phyloP scores from a whole-genome alignment of 495 filamentous ascomycete species.

The Penicillium simplicissimum region DNA sequence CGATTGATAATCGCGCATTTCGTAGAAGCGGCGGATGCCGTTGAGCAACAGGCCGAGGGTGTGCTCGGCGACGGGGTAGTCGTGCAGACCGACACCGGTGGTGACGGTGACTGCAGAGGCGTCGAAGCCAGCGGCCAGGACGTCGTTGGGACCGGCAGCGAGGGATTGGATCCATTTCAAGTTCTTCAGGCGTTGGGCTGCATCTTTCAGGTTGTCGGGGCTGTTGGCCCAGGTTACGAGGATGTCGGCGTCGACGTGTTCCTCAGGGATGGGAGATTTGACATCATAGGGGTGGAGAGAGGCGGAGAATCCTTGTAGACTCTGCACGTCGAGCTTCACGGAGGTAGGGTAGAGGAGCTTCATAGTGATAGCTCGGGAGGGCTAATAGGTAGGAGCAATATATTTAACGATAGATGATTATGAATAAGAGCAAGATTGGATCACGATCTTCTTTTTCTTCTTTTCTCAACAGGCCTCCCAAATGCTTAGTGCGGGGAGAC shows the following conservation, averaged over 20 bases:
- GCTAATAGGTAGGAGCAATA: background rate
- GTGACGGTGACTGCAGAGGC: conserved; percentile 40
- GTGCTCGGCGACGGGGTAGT: conserved; percentile 61
- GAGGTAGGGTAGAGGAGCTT: conserved; percentile 65
- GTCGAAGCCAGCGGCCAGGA: conserved; percentile 58
- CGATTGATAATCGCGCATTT: conserved; percentile 59
- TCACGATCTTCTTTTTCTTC: background rate
- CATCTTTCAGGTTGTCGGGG: conserved; percentile 52
- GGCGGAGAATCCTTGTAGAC: conserved; percentile 53
- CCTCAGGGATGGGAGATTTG: conserved; percentile 49
- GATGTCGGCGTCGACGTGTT: conserved; percentile 53
- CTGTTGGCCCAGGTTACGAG: conserved; percentile 60
- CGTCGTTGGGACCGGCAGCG: conserved; percentile 62
- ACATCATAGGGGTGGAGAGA: conserved; percentile 57
- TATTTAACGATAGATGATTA: background rate
- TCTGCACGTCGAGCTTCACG: conserved; percentile 48
- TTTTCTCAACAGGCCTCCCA: background rate
- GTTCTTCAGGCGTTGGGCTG: conserved; percentile 47
- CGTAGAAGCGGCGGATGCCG: conserved; percentile 52
- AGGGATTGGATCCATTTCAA: conserved; percentile 62
- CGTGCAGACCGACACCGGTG: conserved; percentile 62
- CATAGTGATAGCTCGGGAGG: conserved; percentile 36
- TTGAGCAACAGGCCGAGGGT: conserved; percentile 53
- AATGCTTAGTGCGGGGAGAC: conserved; percentile 1
- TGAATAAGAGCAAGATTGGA: background rate